These are phyloP conservation scores for Amanita rubescens DNA, from an alignment of 768 basidiomycete species.

Conservation along the genomic window DNA sequence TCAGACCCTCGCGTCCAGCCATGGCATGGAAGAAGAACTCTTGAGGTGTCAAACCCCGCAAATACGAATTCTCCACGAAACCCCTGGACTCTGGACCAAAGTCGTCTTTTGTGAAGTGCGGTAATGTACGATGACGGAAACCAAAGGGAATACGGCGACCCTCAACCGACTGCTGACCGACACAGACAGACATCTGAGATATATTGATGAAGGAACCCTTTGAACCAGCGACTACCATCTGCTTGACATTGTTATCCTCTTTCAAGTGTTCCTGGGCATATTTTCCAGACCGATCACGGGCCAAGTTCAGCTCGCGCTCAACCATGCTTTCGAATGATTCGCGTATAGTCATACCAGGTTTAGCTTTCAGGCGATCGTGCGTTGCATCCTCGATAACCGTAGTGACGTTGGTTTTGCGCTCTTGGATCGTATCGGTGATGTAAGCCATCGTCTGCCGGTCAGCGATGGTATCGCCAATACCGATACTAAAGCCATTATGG, in stretches of 20 bases:
- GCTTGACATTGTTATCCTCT: constrained; percentile 99
- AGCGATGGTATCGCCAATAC: constrained; percentile 97
- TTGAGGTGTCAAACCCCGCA: constrained; percentile 92
- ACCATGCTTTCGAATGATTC: constrained; percentile 96
- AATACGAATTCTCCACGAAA: constrained; percentile 98
- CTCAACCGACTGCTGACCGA: constrained; percentile 97
- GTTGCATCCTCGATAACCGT: constrained; percentile 76
- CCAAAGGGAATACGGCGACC: constrained; percentile 98
- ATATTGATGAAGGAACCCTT: constrained; percentile 99
- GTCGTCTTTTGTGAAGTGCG: constrained; percentile 98
- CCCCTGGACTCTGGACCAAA: constrained; percentile 97
- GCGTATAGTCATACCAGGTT: constrained; percentile 98
- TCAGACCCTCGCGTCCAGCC: constrained; percentile 98
- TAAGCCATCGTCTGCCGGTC: constrained; percentile 81
- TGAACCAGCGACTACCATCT: constrained; percentile 99
- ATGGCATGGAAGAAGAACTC: constrained; percentile 99
- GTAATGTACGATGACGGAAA: constrained; percentile 92
- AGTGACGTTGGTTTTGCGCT: constrained; percentile 75
- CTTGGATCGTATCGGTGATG: constrained; percentile 77
- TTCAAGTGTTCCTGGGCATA: constrained; percentile 96
- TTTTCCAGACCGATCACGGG: constrained; percentile 93
- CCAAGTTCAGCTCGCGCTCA: constrained; percentile 85
- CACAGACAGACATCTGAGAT: constrained; percentile 99
- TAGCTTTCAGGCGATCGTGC: constrained; percentile 79
- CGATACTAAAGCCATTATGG: constrained; percentile 98